phyloP scores from a whole-genome alignment of 108 stramenopile genomes.

The Conticribra weissflogii region DNA sequence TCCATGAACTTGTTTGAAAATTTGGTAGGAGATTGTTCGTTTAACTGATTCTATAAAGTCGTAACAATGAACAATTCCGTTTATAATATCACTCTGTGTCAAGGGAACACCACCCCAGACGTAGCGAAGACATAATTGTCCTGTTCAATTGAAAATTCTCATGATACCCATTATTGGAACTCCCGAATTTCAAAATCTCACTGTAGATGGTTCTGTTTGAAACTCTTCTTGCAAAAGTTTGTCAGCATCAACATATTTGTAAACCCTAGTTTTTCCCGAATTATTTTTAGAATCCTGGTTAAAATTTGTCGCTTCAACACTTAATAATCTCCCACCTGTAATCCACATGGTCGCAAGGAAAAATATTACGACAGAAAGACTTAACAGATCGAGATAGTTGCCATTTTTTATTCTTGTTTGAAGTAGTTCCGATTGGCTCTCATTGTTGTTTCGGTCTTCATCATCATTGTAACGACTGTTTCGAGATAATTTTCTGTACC shows the following conservation, averaged over 20 bases:
- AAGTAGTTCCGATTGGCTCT: neutral
- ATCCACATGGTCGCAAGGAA: constrained; percentile 26
- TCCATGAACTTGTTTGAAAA: no score
- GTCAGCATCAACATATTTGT: constrained; percentile 29
- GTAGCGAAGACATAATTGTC: no score
- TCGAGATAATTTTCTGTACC: no score
- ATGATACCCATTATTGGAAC: no score
- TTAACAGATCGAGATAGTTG: constrained; percentile 23
- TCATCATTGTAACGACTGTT: no score
- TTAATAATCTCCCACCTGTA: constrained; percentile 13
- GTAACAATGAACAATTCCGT: no score
- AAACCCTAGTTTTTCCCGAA: constrained; percentile 3
- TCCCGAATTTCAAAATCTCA: constrained; percentile 17
- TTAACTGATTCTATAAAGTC: no score
- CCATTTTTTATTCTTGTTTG: constrained; percentile 11
- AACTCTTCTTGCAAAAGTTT: constrained; percentile 29
- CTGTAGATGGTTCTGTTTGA: constrained; percentile 13
- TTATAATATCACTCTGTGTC: no score
- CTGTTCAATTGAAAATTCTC: no score
- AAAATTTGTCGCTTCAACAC: constrained; percentile 4
- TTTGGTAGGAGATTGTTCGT: no score
- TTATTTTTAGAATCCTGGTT: neutral
- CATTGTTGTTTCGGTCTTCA: no score
- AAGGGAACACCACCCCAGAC: no score
- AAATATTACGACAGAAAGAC: constrained; percentile 12